phyloP scores from a whole-genome alignment of 2,329 filamentous ascomycete species.

The Scytalidium lignicola region DNA sequence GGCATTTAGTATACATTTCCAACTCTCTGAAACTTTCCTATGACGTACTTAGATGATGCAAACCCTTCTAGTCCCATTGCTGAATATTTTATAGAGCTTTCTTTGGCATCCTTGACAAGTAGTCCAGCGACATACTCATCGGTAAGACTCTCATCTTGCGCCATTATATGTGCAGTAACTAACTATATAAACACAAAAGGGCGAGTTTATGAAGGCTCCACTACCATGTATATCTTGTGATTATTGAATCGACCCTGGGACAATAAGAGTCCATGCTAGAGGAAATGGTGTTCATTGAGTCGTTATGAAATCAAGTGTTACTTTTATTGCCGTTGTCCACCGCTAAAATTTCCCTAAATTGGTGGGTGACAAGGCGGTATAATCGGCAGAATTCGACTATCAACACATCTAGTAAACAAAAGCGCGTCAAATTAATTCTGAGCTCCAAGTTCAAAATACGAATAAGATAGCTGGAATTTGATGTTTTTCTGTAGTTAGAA shows the following conservation, averaged over 20 bases:
- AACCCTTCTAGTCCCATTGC: slow-evolving; percentile 68
- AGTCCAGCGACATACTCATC: slow-evolving; percentile 78
- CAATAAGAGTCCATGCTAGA: no score
- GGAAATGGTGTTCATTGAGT: no score
- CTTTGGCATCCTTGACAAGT: slow-evolving; percentile 73
- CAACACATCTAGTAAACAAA: slow-evolving; percentile 1
- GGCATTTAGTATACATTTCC: slow-evolving; percentile 6
- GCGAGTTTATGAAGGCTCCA: no score
- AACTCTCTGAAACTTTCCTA: background rate
- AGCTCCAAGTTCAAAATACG: background rate
- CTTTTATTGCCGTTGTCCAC: background rate
- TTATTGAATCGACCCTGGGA: background rate
- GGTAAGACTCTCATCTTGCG: slow-evolving; percentile 44
- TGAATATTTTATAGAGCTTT: slow-evolving; percentile 69
- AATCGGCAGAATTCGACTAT: background rate
- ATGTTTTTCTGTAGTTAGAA: no score
- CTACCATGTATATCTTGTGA: no score
- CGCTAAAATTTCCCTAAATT: background rate
- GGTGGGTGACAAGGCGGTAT: background rate
- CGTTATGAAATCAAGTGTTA: background rate
- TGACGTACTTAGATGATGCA: slow-evolving; percentile 31
- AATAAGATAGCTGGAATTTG: no score
- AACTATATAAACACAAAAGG: no score
- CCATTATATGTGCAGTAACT: no score
- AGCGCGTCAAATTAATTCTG: background rate